Evolutionary conservation across 1,284 basidiomycete genomes (phyloP).

Genomic region (Athelia sp.): DNA sequence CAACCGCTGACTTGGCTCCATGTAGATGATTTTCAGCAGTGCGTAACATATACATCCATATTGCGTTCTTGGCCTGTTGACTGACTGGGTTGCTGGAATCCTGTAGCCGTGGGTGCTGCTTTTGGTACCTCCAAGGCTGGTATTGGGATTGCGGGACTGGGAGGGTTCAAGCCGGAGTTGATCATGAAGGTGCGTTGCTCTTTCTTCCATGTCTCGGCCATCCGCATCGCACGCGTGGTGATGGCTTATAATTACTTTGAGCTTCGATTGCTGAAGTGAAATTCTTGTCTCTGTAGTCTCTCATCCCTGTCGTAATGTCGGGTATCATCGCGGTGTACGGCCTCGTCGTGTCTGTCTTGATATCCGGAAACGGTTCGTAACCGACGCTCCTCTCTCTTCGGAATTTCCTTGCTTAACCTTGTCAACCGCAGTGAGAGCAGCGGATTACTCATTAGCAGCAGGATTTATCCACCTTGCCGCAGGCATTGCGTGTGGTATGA

Average conservation of each 20-base stretch:
- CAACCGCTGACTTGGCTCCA: constrained; percentile 2
- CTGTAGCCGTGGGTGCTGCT: constrained; percentile 86
- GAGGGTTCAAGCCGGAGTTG: constrained; percentile 91
- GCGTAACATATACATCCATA: constrained; percentile 21
- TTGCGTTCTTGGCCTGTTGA: constrained; percentile 4
- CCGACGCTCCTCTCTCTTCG: too few relatives aligned
- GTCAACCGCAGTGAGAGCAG: constrained; percentile 52
- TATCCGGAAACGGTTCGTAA: constrained; percentile 55
- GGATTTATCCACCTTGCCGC: constrained; percentile 96
- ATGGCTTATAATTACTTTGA: too few relatives aligned
- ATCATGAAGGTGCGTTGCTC: constrained; percentile 85
- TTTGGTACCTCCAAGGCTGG: constrained; percentile 97
- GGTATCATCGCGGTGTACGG: constrained; percentile 81
- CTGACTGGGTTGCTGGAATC: constrained; percentile 3
- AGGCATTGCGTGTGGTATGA: constrained; percentile 87
- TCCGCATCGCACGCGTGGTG: neutral
- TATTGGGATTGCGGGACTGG: constrained; percentile 95
- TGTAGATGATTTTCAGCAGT: constrained; percentile 88
- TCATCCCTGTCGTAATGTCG: constrained; percentile 90
- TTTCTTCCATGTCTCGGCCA: neutral
- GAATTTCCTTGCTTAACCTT: too few relatives aligned
- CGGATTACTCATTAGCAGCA: constrained; percentile 69
- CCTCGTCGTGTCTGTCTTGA: constrained; percentile 74
- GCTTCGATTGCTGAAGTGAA: too few relatives aligned
- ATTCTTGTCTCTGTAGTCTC: constrained; percentile 63